Evolutionary conservation across 2,329 filamentous ascomycete species (phyloP).

Genomic region (Fusarium haematococcum): DNA sequence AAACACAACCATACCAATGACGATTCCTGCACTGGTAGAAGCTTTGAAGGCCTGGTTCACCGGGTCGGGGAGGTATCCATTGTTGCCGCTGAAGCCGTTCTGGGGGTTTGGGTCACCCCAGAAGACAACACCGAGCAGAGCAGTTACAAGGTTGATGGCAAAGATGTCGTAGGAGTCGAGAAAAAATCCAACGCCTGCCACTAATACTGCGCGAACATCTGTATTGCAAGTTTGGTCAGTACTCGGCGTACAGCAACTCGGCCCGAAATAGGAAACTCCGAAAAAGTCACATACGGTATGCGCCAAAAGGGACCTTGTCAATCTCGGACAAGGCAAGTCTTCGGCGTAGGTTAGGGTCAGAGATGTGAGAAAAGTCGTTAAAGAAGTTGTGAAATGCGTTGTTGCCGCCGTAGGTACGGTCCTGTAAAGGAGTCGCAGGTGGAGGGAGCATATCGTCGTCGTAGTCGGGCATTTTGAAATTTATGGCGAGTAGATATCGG

Average conservation of each 20-base stretch:
- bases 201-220: slow-evolving; percentile 77
- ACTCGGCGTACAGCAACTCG: not conserved
- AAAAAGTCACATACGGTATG: slow-evolving; percentile 65
- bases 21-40: slow-evolving; percentile 82
- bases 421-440: slow-evolving; percentile 50
- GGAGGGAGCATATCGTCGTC: slow-evolving; percentile 57
- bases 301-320: slow-evolving; percentile 81
- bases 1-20: slow-evolving; percentile 82
- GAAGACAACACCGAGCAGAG: slow-evolving; percentile 81
- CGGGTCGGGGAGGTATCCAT: slow-evolving; percentile 69
- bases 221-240: slow-evolving; percentile 9
- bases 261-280: not conserved
- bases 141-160: slow-evolving; percentile 79
- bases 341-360: slow-evolving; percentile 81
- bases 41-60: slow-evolving; percentile 83
- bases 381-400: slow-evolving; percentile 80
- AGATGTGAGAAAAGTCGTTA: slow-evolving; percentile 73
- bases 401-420: slow-evolving; percentile 70
- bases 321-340: slow-evolving; percentile 82
- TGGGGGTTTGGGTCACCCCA: slow-evolving; percentile 64
- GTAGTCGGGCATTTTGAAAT: slow-evolving; percentile 46
- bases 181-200: slow-evolving; percentile 86
- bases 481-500: slow-evolving; percentile 40
- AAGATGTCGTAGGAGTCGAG: slow-evolving; percentile 87
- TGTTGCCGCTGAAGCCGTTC: slow-evolving; percentile 63